Conservation (phyloP, 2,329 filamentous ascomycete genomes). For the Pseudopithomyces chartarum region DNA sequence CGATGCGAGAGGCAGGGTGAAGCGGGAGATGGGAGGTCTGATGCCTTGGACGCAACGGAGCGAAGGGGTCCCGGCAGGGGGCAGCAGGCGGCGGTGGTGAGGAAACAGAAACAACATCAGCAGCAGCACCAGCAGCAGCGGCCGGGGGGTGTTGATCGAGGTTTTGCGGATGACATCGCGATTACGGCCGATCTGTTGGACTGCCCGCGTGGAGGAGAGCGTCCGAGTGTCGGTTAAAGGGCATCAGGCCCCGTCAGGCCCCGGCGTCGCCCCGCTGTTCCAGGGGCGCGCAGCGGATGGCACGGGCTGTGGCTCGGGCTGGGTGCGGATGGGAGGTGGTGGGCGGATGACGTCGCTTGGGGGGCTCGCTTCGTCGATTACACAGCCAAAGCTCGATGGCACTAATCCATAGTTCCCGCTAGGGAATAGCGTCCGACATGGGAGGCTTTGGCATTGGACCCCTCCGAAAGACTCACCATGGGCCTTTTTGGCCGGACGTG, state of each 20-base stretch:
- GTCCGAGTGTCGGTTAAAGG: neutral
- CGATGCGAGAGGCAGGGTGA: too few relatives aligned
- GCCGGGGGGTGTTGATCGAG: slow-evolving; percentile 1
- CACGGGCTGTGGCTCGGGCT: neutral
- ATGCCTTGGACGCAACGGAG: neutral
- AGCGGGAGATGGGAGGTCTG: neutral
- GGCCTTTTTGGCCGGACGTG: neutral
- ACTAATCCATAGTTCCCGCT: neutral
- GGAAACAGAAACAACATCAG: neutral
- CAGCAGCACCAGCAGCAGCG: neutral
- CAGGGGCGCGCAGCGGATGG: neutral
- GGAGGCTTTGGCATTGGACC: too few relatives aligned
- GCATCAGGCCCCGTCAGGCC: neutral
- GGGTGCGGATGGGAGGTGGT: neutral
- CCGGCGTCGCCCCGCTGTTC: neutral
- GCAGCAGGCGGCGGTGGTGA: neutral
- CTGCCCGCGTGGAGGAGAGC: slow-evolving; percentile 2
- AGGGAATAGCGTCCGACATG: neutral
- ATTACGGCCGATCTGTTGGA: slow-evolving; percentile 6
- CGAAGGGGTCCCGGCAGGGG: neutral
- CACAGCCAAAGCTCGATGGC: slow-evolving; percentile 1
- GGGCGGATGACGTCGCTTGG: neutral
- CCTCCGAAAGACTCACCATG: neutral
- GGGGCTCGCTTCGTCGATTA: neutral
- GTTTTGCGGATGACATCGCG: neutral